phyloP scores from a whole-genome alignment of 176 grass and related monocot genomes.

The Eleusine indica region DNA sequence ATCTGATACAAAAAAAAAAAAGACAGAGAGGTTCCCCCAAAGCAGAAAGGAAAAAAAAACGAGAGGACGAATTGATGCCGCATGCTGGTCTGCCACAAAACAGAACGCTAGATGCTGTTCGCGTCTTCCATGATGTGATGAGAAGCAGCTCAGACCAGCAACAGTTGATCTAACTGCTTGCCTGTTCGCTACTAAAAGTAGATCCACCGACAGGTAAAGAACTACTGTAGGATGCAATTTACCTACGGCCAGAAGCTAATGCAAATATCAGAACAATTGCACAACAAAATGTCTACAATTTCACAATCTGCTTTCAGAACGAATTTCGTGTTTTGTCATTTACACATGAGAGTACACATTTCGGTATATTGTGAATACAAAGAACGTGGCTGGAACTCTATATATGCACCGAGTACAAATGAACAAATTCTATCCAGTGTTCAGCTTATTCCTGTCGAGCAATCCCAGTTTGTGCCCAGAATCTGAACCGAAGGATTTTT shows the following conservation, averaged over 20 bases:
- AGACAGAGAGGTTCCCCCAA: too few relatives aligned
- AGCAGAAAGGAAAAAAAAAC: too few relatives aligned
- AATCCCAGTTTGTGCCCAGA: slow-evolving; percentile 14
- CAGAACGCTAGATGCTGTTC: slow-evolving; percentile 21
- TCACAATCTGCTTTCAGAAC: not conserved
- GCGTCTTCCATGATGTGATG: slow-evolving; percentile 1
- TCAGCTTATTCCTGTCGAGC: slow-evolving; percentile 27
- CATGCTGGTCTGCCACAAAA: not conserved
- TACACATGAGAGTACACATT: slow-evolving; percentile 10
- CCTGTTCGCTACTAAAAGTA: slow-evolving; percentile 14
- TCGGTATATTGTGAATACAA: slow-evolving; percentile 32
- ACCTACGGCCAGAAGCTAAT: not conserved
- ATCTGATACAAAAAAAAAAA: not conserved
- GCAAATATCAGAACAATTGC: not conserved
- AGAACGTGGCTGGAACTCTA: slow-evolving; percentile 34
- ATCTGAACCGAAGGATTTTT: not conserved
- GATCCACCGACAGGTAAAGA: slow-evolving; percentile 39
- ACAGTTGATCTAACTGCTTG: slow-evolving; percentile 22
- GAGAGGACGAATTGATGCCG: not conserved
- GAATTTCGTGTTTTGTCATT: slow-evolving; percentile 19
- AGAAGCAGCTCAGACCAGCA: not conserved
- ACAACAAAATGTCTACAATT: not conserved
- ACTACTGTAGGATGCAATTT: not conserved
- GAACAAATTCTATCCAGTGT: slow-evolving; percentile 33
- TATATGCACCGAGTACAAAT: slow-evolving; percentile 36